A percentile compares a stretch with the other conserved stretches of the same genome.
These are phyloP conservation scores for Verticillium longisporum DNA, from an alignment of 2,329 filamentous ascomycete species.

Conservation along the genomic window DNA sequence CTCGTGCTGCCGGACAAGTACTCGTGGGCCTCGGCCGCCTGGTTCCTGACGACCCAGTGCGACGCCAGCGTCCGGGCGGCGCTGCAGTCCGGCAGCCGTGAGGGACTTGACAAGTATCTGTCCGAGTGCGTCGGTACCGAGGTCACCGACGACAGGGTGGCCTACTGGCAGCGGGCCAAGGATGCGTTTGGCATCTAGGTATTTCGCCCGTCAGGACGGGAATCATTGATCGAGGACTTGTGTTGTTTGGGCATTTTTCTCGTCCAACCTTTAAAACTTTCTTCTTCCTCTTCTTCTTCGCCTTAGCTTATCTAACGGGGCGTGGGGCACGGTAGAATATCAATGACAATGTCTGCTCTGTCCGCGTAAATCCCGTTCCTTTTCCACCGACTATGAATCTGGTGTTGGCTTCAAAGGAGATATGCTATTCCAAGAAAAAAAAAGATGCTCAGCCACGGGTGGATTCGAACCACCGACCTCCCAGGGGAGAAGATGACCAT, in stretches of 20 bases:
- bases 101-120: slow-evolving; percentile 39
- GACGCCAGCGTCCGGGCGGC: slow-evolving; percentile 18
- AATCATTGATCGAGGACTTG: neutral
- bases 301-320: neutral
- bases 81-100: slow-evolving; percentile 30
- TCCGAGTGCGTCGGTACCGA: slow-evolving; percentile 33
- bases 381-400: neutral
- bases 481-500: neutral
- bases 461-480: neutral
- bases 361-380: no score
- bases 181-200: slow-evolving; percentile 32
- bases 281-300: no score
- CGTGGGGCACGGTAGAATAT: neutral
- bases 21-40: slow-evolving; percentile 47
- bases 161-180: slow-evolving; percentile 40
- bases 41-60: slow-evolving; percentile 44
- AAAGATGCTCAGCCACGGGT: neutral
- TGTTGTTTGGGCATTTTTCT: neutral
- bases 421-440: neutral
- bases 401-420: neutral
- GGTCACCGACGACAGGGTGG: slow-evolving; percentile 22
- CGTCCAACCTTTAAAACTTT: neutral
- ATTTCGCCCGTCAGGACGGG: neutral
- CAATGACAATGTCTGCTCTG: neutral
- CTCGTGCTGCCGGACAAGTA: slow-evolving; percentile 40